Evolutionary conservation across 768 basidiomycete genomes (phyloP).

Genomic region (Lactarius trivialis): DNA sequence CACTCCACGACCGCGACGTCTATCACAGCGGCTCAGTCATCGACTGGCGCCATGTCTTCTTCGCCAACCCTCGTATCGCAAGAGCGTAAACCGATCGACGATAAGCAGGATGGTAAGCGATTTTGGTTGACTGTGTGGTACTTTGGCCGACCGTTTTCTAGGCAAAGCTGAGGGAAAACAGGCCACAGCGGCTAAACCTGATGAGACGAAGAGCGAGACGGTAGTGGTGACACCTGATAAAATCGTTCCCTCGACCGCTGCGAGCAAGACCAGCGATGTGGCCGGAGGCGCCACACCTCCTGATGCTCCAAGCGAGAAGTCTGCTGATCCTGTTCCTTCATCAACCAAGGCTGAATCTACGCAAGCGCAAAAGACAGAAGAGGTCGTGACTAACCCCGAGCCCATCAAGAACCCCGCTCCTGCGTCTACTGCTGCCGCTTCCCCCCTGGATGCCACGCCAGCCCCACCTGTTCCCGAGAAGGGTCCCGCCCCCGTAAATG

Average conservation of each 20-base stretch:
- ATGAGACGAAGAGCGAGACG: background rate
- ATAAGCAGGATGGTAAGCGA: constrained; percentile 3
- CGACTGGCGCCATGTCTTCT: background rate
- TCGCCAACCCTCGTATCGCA: constrained; percentile 1
- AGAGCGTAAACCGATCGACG: background rate
- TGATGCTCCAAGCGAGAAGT: background rate
- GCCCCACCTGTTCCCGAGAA: constrained; percentile 1
- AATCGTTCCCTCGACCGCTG: background rate
- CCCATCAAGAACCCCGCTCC: background rate
- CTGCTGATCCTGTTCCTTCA: background rate
- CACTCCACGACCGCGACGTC: background rate
- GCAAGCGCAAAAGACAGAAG: background rate
- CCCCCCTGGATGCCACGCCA: background rate
- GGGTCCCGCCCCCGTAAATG: background rate
- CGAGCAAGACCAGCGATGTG: background rate
- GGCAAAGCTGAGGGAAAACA: background rate
- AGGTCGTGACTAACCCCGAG: background rate
- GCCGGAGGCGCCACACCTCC: background rate
- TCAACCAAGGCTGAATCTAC: background rate
- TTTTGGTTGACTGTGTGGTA: background rate
- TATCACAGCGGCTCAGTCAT: background rate
- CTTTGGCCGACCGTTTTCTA: background rate
- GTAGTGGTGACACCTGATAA: background rate
- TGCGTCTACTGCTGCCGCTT: background rate
- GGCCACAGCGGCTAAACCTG: background rate